A percentile compares a stretch with the other conserved stretches of the same genome.
These are phyloP conservation scores for Cyberlindnera mississippiensis DNA, from an alignment of 805 yeast genomes.

Conservation along the genomic window DNA sequence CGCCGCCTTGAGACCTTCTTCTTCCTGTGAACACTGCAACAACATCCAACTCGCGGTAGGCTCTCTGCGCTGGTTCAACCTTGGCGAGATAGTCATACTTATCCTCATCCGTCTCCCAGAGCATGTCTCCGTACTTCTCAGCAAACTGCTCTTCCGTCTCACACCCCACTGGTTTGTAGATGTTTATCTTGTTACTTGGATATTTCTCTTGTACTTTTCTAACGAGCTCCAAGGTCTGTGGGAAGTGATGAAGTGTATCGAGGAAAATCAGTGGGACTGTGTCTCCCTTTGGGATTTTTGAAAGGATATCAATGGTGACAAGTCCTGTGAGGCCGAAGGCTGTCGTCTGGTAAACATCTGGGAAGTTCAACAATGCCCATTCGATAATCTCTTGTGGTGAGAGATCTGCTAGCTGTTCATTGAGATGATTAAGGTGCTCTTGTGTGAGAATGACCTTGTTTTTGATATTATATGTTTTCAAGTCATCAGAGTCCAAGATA, in stretches of 20 bases:
- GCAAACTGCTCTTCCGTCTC: conserved; percentile 60
- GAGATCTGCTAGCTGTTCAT: conserved; percentile 47
- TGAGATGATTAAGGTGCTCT: conserved; percentile 62
- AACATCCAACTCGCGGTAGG: conserved; percentile 69
- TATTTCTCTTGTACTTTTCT: conserved; percentile 54
- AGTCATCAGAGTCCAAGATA: neutral
- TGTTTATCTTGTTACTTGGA: conserved; percentile 49
- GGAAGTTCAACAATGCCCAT: conserved; percentile 85
- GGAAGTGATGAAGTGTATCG: conserved; percentile 90
- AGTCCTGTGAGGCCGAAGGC: conserved; percentile 94
- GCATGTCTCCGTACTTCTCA: conserved; percentile 60
- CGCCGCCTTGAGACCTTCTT: conserved; percentile 86
- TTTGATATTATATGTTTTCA: conserved; percentile 24
- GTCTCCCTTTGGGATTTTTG: conserved; percentile 40
- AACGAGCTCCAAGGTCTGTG: conserved; percentile 83
- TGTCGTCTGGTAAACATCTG: conserved; percentile 81
- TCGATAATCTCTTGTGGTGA: conserved; percentile 68
- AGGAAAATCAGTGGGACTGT: conserved; percentile 76
- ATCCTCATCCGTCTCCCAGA: conserved; percentile 83
- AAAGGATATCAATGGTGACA: conserved; percentile 79
- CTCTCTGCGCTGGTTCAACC: conserved; percentile 89
- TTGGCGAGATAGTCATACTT: conserved; percentile 83
- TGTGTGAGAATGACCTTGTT: conserved; percentile 37
- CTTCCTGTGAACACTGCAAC: conserved; percentile 90
- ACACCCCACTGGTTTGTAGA: conserved; percentile 62